These are phyloP conservation scores for Brassica carinata DNA, from an alignment of 345 rosid genomes.

Conservation along the genomic window DNA sequence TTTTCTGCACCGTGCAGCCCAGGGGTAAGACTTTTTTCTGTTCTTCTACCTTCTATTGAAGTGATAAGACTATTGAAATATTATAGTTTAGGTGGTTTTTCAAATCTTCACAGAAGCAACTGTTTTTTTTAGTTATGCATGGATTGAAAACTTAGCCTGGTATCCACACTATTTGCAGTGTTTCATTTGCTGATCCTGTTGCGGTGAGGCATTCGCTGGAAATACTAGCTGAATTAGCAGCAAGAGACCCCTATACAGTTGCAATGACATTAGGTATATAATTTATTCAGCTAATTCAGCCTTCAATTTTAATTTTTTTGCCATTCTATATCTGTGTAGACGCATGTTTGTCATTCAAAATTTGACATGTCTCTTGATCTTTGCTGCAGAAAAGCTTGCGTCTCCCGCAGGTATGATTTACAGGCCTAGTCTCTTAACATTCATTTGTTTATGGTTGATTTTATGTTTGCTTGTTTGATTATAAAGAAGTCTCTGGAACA, in stretches of 20 bases:
- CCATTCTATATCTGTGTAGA: conserved; percentile 11
- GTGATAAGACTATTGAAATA: conserved; percentile 5
- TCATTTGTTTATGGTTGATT: conserved; percentile 3
- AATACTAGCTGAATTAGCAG: conserved; percentile 80
- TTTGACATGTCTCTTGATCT: conserved; percentile 27
- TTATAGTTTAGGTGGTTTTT: conserved; percentile 14
- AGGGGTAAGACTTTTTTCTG: conserved; percentile 65
- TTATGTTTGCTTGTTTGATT: conserved; percentile 14
- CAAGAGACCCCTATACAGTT: conserved; percentile 89
- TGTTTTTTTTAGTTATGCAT: background rate
- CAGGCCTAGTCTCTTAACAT: conserved; percentile 15
- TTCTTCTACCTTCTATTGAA: conserved; percentile 1
- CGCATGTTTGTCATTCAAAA: conserved; percentile 16
- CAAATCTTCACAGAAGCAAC: background rate
- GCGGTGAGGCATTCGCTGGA: conserved; percentile 98
- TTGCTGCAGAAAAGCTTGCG: conserved; percentile 83
- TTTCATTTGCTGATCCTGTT: conserved; percentile 95
- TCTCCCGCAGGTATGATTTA: conserved; percentile 73
- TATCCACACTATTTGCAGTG: conserved; percentile 49
- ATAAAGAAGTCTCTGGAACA: conserved; percentile 18
- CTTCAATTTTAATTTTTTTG: conserved; percentile 4
- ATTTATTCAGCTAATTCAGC: background rate
- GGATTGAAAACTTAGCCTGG: conserved; percentile 21
- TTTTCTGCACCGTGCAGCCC: conserved; percentile 91
- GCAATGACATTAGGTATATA: conserved; percentile 91